Percentiles rank a stretch among this genome's conserved stretches.
These are phyloP conservation scores for Chlorella sp. DNA, from an alignment of 139 green algal species.

Conservation along the genomic window DNA sequence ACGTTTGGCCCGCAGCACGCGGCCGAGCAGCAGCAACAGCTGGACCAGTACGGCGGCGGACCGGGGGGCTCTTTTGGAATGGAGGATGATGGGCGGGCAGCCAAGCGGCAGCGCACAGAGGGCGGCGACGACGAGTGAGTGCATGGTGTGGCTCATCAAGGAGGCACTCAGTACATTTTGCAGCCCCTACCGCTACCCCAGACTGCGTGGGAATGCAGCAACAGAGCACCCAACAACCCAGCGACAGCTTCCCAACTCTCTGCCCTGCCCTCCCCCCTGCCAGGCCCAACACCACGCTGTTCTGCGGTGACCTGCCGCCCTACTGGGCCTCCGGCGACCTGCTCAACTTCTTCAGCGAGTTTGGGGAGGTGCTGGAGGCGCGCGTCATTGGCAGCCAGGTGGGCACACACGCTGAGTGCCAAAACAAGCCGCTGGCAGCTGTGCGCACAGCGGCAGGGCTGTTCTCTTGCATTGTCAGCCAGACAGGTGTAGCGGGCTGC, in stretches of 20 bases:
- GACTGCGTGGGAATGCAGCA: too few relatives aligned
- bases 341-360: constrained; percentile 44
- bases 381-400: constrained; percentile 46
- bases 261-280: too few relatives aligned
- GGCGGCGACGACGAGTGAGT: background rate
- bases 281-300: constrained; percentile 42
- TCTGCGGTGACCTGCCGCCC: constrained; percentile 68
- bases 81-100: background rate
- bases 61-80: background rate
- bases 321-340: constrained; percentile 48
- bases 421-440: too few relatives aligned
- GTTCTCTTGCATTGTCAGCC: too few relatives aligned
- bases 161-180: too few relatives aligned
- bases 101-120: constrained; percentile 30
- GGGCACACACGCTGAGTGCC: too few relatives aligned
- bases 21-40: constrained; percentile 5
- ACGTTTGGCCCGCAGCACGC: background rate
- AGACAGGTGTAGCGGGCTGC: too few relatives aligned
- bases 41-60: background rate
- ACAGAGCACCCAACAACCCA: too few relatives aligned
- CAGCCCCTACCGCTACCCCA: too few relatives aligned
- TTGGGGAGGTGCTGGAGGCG: constrained; percentile 29
- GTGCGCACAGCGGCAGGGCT: too few relatives aligned
- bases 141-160: too few relatives aligned
- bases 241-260: too few relatives aligned